phyloP scores from a whole-genome alignment of 2,329 filamentous ascomycete species.

The Phyllosticta ampelicida region DNA sequence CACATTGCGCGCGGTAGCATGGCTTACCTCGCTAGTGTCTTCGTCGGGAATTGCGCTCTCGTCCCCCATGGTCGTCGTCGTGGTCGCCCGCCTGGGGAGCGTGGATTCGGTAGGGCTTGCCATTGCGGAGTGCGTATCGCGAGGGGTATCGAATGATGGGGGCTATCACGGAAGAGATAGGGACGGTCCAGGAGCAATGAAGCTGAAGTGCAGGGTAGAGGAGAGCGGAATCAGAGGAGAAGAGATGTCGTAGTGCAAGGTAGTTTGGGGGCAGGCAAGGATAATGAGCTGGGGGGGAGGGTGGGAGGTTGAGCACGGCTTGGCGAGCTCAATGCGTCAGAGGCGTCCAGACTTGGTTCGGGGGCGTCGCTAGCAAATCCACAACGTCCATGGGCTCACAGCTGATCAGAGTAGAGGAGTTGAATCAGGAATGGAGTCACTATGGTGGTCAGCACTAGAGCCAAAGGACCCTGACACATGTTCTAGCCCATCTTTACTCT shows the following conservation, averaged over 20 bases:
- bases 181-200: background rate
- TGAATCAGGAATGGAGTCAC: background rate
- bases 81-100: conserved; percentile 17
- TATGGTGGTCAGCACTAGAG: background rate
- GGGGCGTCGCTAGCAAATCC: background rate
- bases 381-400: background rate
- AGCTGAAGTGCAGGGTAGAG: background rate
- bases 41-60: conserved; percentile 39
- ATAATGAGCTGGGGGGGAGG: conserved; percentile 1
- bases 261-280: conserved; percentile 1
- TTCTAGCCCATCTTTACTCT: background rate
- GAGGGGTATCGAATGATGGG: background rate
- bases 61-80: conserved; percentile 24
- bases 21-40: conserved; percentile 35
- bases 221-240: background rate
- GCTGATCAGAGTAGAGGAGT: no score
- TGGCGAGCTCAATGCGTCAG: conserved; percentile 7
- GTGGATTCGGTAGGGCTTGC: conserved; percentile 24
- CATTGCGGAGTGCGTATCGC: conserved; percentile 15
- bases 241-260: no score
- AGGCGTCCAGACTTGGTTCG: conserved; percentile 3
- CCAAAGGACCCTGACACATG: background rate
- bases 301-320: conserved; percentile 1
- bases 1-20: background rate
- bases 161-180: background rate